Base-by-base conservation (phyloP, 1,139 yeast species). In the Scheffersomyces cryptocercus region DNA sequence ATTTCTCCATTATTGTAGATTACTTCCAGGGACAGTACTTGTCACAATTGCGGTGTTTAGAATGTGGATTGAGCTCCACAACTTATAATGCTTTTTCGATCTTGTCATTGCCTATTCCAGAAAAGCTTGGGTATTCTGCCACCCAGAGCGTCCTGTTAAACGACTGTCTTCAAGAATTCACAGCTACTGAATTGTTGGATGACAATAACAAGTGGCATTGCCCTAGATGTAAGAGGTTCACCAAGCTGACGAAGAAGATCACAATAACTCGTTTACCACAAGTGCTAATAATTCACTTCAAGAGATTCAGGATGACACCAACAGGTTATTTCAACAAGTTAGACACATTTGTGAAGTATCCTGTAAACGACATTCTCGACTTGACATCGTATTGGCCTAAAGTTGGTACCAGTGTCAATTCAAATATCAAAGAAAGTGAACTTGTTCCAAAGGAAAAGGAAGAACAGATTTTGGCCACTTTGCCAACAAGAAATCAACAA, bases 201-300 rank as follows among this genome's bases (percentile, higher is more conserved):
- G 89, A 85, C 12, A 84, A 87, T 45, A 89, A 91, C 59, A 84
- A 89, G 48, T 91, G 98, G 98, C 77, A 80, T 48, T 93, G 99
- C 64, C 90, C 97, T 1, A 67, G 71, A 16, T 93, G 99, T 65
- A 83, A 84, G 53, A 70, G 70, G 52, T 79, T 77, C 46, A 81
- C 88, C 24, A 78, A 75, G 44, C 84, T 90, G 52, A 75, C 88
- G 4, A 88, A 88, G 60, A 81, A 79, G 44, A 73, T 88, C 40
- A 74, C 81, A 1, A 83, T 86, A 13, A 82, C 95, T 1, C 73
- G 95, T 44, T 66, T 88, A 34, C 97, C 96, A 1, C 79, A 79
- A 45, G 79, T 85, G 24, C 68, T 88, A 38, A 83, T 88, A 24
- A 74, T 88, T 40, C 93, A 88, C 60, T 75, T 88, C 56, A 93